Evolutionary conservation across 495 filamentous ascomycete species (phyloP), one percentile per base, ranked within the genome.

Genomic region (Podospora anserina): DNA sequence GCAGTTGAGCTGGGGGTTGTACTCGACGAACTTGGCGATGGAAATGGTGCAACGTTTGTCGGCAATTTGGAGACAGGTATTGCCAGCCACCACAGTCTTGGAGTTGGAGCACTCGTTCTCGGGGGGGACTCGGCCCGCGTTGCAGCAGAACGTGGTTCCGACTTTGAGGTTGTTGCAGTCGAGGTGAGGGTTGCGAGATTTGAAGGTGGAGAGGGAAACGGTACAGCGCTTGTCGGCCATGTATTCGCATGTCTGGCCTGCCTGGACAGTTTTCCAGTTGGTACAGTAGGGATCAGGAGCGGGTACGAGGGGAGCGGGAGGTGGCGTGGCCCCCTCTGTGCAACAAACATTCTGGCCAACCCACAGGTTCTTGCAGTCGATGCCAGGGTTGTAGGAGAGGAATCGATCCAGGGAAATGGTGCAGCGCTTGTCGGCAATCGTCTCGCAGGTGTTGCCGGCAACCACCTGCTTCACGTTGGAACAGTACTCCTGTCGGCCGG

Each of bases 1-100:
- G 18, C 39, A 49, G 15, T 71, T 71, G 4, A 71, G 19, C 23
- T 58, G n/a, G 11, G 66, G 69, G 6, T 77, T 61, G 72, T 81
- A 69, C 20, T 57, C 61, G 5, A n/a, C 3, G 30, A 69, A 57
- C 4, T 69, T 7, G 19, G 19, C 26, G 18, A 62, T 39, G 3
- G 72, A 66, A n/a, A 82, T 78, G 55, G n/a, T 26, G 18, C 55
- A 58, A 16, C 39, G 39, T 16, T 49, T 49, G 39, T 49, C 39
- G 15, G 39, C 39, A 11, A 49, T 49, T 11, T 49, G 39, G 15
- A 49, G 39, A 11, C 39, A 49, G 7, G 39, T 49, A 11, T 49
- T 49, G 39, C 39, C 39, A 11, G 7, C 39, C 13, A 49, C 2
- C 39, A 49, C 39, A 11, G 39, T 49, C 39, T 49, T 49, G 9